Conservation (phyloP, 192 early-diverging fungal genomes). For the Backusella sp. region DNA sequence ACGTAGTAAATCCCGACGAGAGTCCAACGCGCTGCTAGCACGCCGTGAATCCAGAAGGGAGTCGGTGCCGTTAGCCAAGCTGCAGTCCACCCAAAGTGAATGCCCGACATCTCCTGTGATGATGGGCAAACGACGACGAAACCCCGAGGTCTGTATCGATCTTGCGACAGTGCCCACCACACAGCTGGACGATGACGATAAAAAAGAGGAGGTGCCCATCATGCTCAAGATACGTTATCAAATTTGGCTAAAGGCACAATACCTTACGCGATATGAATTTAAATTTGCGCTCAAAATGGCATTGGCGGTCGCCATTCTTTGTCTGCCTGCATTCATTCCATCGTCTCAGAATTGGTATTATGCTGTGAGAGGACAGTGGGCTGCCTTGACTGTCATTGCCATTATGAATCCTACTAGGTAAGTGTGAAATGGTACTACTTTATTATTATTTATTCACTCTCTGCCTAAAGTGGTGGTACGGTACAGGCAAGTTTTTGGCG, state of each 20-base stretch:
- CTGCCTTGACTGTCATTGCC: conserved; percentile 47
- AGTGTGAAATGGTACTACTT: background rate
- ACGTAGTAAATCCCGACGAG: background rate
- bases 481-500: conserved; percentile 43
- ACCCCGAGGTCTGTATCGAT: background rate
- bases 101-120: background rate
- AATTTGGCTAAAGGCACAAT: conserved; percentile 41
- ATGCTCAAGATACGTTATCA: conserved; percentile 35
- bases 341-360: conserved; percentile 25
- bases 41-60: background rate
- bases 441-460: background rate
- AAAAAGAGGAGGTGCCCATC: conserved; percentile 18
- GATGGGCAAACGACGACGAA: background rate
- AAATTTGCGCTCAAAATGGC: conserved; percentile 57
- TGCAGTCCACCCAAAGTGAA: background rate
- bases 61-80: background rate
- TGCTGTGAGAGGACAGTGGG: conserved; percentile 47
- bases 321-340: conserved; percentile 42
- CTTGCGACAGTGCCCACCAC: background rate
- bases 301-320: conserved; percentile 32
- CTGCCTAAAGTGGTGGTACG: conserved; percentile 36
- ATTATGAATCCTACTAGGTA: conserved; percentile 37
- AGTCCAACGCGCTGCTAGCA: background rate
- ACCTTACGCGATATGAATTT: conserved; percentile 40
- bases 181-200: background rate